phyloP scores from a whole-genome alignment of 108 stramenopile species.

The Ochromonas danica region DNA sequence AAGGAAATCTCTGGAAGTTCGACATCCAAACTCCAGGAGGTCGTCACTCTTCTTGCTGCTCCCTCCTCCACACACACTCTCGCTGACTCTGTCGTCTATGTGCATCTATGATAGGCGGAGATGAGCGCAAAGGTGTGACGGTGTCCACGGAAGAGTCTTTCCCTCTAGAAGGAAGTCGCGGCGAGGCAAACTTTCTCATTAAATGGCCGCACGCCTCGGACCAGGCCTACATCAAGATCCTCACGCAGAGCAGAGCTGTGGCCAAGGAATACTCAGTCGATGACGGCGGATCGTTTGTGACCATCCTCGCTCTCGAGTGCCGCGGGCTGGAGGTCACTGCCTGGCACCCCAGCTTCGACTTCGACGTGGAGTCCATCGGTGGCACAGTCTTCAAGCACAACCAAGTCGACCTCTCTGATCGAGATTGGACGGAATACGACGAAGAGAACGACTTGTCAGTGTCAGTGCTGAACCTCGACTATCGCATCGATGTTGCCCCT shows the following conservation, averaged over 20 bases:
- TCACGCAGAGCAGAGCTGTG: neutral
- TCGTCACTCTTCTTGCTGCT: neutral
- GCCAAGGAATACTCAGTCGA: neutral
- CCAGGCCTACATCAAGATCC: constrained; percentile 30
- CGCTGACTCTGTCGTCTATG: neutral
- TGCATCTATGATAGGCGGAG: neutral
- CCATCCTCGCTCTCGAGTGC: constrained; percentile 27
- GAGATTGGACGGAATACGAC: constrained; percentile 36
- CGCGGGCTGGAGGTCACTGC: neutral
- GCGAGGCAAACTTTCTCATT: constrained; percentile 26
- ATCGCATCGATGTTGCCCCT: too few relatives aligned
- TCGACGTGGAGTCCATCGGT: constrained; percentile 1
- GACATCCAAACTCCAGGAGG: constrained; percentile 13
- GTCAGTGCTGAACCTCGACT: neutral
- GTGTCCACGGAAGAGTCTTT: neutral
- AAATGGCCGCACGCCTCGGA: constrained; percentile 7
- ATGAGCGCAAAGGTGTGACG: constrained; percentile 17
- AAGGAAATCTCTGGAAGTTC: constrained; percentile 20
- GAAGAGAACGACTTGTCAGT: constrained; percentile 24
- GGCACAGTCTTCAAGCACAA: constrained; percentile 3
- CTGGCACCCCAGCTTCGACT: constrained; percentile 3
- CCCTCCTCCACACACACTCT: neutral
- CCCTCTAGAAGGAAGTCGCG: constrained; percentile 21
- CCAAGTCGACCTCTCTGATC: constrained; percentile 20
- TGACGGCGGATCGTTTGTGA: constrained; percentile 2